These are phyloP conservation scores for Testicularia cyperi DNA, from an alignment of 1,284 basidiomycete species.

Conservation along the genomic window DNA sequence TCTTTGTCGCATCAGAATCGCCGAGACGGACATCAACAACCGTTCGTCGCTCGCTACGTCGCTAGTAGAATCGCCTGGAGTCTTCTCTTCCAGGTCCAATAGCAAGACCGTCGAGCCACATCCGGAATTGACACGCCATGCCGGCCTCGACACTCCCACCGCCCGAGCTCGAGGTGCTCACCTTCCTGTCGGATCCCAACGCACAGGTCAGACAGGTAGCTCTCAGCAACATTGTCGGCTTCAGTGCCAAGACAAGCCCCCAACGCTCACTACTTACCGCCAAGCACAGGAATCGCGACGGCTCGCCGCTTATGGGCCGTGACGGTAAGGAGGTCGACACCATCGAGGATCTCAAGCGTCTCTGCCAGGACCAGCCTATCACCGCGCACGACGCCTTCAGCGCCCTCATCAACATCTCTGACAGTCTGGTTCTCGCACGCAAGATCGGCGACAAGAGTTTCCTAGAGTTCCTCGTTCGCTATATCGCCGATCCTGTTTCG, in stretches of 20 bases:
- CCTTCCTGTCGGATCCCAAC: conserved; percentile 82
- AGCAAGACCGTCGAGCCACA: no score
- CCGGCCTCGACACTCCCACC: conserved; percentile 19
- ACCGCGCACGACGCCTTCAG: conserved; percentile 93
- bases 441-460: conserved; percentile 74
- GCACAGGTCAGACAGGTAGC: conserved; percentile 84
- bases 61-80: no score
- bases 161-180: conserved; percentile 68
- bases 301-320: conserved; percentile 34
- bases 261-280: conserved; percentile 46
- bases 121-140: no score
- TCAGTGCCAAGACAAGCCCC: conserved; percentile 44
- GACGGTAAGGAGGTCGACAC: conserved; percentile 54
- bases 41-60: no score
- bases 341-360: conserved; percentile 71
- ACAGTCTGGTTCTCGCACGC: conserved; percentile 72
- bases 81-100: no score
- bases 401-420: conserved; percentile 89
- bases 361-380: conserved; percentile 77
- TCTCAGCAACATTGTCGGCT: conserved; percentile 72
- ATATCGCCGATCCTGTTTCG: conserved; percentile 84
- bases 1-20: no score
- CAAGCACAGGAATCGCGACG: conserved; percentile 45
- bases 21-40: no score
- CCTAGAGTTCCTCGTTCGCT: conserved; percentile 80